Percentiles rank a stretch among this genome's conserved stretches.
Conservation (phyloP, 2,329 filamentous ascomycete species). For the Aspergillus pseudoterreus region DNA sequence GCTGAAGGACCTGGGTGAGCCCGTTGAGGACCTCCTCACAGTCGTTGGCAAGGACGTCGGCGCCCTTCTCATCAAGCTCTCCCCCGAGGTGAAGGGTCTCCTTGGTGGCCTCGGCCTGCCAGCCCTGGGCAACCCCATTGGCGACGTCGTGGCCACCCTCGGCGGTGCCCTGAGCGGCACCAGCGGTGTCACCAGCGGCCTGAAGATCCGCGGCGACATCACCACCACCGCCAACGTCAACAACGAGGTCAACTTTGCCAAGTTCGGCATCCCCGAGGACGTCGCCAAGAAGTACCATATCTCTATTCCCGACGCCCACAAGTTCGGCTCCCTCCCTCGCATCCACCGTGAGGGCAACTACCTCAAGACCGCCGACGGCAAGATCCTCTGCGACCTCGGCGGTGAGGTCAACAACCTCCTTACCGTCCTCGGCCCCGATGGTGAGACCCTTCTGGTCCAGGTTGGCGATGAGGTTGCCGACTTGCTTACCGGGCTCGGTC, state of each 20-base stretch:
- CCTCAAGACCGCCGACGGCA: not conserved
- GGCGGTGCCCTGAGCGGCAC: slow-evolving; percentile 2
- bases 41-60: slow-evolving; percentile 18
- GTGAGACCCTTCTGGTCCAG: slow-evolving; percentile 26
- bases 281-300: not conserved
- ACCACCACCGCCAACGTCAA: slow-evolving; percentile 15
- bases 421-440: slow-evolving; percentile 28
- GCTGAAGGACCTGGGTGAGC: slow-evolving; percentile 18
- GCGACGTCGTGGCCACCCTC: too few relatives aligned
- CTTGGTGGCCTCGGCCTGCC: slow-evolving; percentile 2
- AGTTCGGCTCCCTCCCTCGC: too few relatives aligned
- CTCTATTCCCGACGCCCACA: too few relatives aligned
- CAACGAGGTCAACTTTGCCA: not conserved
- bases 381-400: slow-evolving; percentile 25
- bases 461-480: slow-evolving; percentile 25
- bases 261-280: slow-evolving; percentile 7
- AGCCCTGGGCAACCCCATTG: too few relatives aligned
- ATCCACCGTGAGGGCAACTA: too few relatives aligned
- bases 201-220: slow-evolving; percentile 18
- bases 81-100: slow-evolving; percentile 17
- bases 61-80: slow-evolving; percentile 20
- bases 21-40: slow-evolving; percentile 17
- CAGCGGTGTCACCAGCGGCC: slow-evolving; percentile 16
- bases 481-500: slow-evolving; percentile 27
- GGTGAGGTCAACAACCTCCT: slow-evolving; percentile 27